Evolutionary conservation across 106 monocot species (phyloP).

Genomic region (Dioscorea dumetorum): DNA sequence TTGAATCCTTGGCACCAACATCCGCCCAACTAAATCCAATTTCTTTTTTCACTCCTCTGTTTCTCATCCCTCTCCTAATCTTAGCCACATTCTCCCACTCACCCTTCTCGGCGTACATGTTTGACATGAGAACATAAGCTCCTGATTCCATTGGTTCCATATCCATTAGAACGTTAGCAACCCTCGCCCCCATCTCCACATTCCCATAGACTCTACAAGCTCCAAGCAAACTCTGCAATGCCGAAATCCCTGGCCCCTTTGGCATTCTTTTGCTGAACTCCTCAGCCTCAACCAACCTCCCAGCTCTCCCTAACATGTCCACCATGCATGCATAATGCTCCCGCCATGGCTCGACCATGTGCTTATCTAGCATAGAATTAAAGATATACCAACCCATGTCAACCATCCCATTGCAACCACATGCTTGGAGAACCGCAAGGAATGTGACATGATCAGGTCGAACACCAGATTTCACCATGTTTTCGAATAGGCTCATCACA

Average conservation of each 20-base stretch:
- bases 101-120: conserved; percentile 71
- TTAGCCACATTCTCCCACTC: conserved; percentile 81
- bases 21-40: conserved; percentile 97
- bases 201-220: conserved; percentile 68
- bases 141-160: conserved; percentile 70
- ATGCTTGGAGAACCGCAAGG: conserved; percentile 70
- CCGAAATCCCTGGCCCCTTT: conserved; percentile 40
- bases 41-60: conserved; percentile 73
- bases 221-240: conserved; percentile 78
- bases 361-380: conserved; percentile 27
- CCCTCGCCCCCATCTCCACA: conserved; percentile 49
- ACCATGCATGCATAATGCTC: conserved; percentile 88
- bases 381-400: conserved; percentile 42
- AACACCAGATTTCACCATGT: conserved; percentile 38
- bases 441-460: conserved; percentile 54
- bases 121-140: conserved; percentile 71
- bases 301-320: conserved; percentile 85
- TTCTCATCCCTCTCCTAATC: conserved; percentile 67
- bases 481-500: conserved; percentile 54
- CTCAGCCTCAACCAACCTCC: conserved; percentile 67
- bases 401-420: conserved; percentile 64
- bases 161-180: conserved; percentile 49
- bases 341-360: conserved; percentile 50
- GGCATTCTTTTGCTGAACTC: conserved; percentile 38
- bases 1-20: conserved; percentile 20